phyloP scores from a whole-genome alignment of 768 basidiomycete species.

The Clitopilus hobsonii region DNA sequence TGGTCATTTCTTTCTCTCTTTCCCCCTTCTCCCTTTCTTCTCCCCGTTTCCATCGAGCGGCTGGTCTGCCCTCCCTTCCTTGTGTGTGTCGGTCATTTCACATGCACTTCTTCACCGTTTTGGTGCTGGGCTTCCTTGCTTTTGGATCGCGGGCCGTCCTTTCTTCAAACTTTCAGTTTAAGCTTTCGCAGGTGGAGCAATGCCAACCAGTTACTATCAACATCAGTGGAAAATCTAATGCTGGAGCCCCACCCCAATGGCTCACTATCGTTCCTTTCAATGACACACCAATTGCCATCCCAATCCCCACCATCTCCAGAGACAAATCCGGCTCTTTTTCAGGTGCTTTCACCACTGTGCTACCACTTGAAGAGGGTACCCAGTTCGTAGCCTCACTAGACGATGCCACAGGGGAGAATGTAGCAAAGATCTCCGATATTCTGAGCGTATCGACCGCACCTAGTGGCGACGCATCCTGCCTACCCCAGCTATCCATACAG shows the following conservation, averaged over 20 bases:
- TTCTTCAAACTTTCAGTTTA: conserved; percentile 28
- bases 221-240: conserved; percentile 35
- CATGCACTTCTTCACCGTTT: conserved; percentile 21
- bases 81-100: conserved; percentile 30
- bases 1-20: background rate
- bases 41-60: background rate
- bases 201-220: conserved; percentile 46
- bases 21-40: background rate
- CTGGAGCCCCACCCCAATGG: conserved; percentile 31
- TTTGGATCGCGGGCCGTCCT: conserved; percentile 38
- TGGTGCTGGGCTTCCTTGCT: conserved; percentile 26
- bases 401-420: conserved; percentile 32
- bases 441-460: conserved; percentile 37
- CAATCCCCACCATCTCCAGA: conserved; percentile 32
- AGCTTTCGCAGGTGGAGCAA: conserved; percentile 42
- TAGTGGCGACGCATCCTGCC: conserved; percentile 34
- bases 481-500: conserved; percentile 14
- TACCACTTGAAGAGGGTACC: conserved; percentile 46
- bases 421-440: conserved; percentile 43
- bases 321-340: conserved; percentile 26
- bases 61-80: conserved; percentile 10
- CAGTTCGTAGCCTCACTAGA: conserved; percentile 54
- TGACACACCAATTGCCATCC: conserved; percentile 42
- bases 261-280: conserved; percentile 53
- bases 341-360: conserved; percentile 36